Evolutionary conservation across 345 rosid genomes (phyloP).

Genomic region (Ricinus communis): DNA sequence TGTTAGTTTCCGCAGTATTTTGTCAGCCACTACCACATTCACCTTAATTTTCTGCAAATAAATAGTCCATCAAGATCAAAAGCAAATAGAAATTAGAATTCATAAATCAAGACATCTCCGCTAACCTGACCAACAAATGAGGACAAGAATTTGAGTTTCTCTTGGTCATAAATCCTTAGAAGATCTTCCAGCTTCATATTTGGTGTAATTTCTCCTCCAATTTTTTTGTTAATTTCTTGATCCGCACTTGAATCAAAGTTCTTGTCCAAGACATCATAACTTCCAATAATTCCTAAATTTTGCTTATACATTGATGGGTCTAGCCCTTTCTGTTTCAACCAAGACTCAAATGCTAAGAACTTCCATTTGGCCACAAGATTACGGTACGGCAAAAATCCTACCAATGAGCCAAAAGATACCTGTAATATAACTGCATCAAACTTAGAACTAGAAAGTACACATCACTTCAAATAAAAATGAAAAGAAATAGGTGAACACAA

Average conservation of each 20-base stretch:
- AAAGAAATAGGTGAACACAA: neutral
- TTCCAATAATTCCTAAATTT: slow-evolving; percentile 66
- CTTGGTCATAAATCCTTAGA: slow-evolving; percentile 71
- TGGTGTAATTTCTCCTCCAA: slow-evolving; percentile 46
- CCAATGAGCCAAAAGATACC: slow-evolving; percentile 84
- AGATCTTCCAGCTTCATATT: slow-evolving; percentile 88
- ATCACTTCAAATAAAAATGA: slow-evolving; percentile 15
- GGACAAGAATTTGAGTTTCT: slow-evolving; percentile 78
- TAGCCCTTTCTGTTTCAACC: slow-evolving; percentile 85
- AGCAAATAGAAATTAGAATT: slow-evolving; percentile 14
- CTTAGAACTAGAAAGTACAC: slow-evolving; percentile 8
- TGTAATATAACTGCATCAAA: slow-evolving; percentile 29
- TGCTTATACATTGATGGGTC: slow-evolving; percentile 75
- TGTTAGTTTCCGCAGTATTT: slow-evolving; percentile 62
- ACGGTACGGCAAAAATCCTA: slow-evolving; percentile 86
- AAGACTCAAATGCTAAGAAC: slow-evolving; percentile 88
- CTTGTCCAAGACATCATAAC: slow-evolving; percentile 42
- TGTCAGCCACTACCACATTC: slow-evolving; percentile 59
- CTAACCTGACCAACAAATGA: slow-evolving; percentile 91
- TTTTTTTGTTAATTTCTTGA: slow-evolving; percentile 33
- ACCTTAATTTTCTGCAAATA: slow-evolving; percentile 66
- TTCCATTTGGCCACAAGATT: slow-evolving; percentile 79
- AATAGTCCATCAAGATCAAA: slow-evolving; percentile 7
- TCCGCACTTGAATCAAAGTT: slow-evolving; percentile 33
- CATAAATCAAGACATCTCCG: slow-evolving; percentile 10